Base-by-base conservation (phyloP, 169 alveolate genomes). In the Plasmodium vivax region DNA sequence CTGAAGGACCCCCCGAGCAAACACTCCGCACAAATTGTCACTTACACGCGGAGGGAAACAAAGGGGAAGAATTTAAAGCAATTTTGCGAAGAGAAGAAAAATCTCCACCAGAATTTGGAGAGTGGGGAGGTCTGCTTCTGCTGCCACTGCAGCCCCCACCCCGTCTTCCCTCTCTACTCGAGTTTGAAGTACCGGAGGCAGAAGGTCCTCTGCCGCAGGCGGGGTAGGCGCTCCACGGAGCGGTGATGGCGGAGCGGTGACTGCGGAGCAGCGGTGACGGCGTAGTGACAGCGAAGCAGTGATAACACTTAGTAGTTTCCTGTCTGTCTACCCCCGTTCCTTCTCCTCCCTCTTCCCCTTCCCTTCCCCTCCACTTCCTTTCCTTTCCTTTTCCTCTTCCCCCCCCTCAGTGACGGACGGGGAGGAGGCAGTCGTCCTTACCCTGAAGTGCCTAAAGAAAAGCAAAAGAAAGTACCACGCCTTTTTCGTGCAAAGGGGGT, bases 131-230 rank as follows among this genome's bases (percentile, higher is more conserved):
- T 16, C n/a, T 88, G 94, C 36, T 88, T 79, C 84, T 88, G 94
- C 72, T 80, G 94, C 54, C 62, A 80, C 51, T 62, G 94, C 23
- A 32, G 62, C 7, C 84, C 73, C 73, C 32, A 54, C 79, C 58
- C 16, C 51, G n/a, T 75, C 23, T 88, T 88, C 19, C 94, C 94
- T 9, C 47, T 88, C 81, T 79, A 74, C 73, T 88, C 91, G 2
- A 47, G 51, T 23, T 62, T 88, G 3, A 80, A 88, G 51, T 88
- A 88, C 23, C 41, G 23, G 51, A 88, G 27, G 38, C 83, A 36
- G 72, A 88, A 88, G 51, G 8, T 88, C 14, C 36, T 74, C 43
- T 79, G 90, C 12, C 34, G 36, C 34, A 80, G 82, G 41, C 58
- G 83, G 47, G 81, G 94, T 88, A 73, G 34, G 32, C 4, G 12